phyloP scores from a whole-genome alignment of 306 rosid species.

The Acacia confusa region DNA sequence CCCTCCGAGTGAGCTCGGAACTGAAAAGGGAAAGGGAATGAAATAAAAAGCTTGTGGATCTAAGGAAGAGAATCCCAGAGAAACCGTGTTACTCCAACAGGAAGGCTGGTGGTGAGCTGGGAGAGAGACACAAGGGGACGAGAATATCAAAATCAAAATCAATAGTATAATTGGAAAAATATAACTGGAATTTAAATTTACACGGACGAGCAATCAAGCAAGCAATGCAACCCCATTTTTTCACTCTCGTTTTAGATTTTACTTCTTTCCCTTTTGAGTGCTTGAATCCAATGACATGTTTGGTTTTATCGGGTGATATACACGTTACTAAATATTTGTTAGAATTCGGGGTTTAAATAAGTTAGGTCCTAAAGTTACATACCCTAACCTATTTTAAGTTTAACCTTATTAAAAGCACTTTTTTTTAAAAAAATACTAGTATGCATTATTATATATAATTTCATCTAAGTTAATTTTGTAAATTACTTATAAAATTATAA shows the following conservation, averaged over 20 bases:
- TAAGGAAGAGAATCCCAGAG: constrained; percentile 38
- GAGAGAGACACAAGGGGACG: constrained; percentile 25
- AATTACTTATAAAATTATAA: too few species aligned
- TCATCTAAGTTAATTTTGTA: too few species aligned
- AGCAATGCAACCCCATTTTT: constrained; percentile 15
- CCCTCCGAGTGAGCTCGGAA: background rate
- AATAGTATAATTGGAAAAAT: background rate
- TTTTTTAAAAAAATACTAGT: too few species aligned
- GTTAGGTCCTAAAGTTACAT: too few species aligned
- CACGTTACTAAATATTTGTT: too few species aligned
- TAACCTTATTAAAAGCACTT: too few species aligned
- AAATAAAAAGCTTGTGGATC: constrained; percentile 39
- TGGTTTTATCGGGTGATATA: background rate
- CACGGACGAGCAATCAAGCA: background rate
- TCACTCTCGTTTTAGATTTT: background rate
- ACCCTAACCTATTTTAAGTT: too few species aligned
- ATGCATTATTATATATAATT: too few species aligned
- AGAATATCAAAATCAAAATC: background rate
- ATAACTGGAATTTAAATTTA: background rate
- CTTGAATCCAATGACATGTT: background rate
- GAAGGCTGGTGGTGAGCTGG: constrained; percentile 37
- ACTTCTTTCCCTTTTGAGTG: background rate
- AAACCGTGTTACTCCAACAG: constrained; percentile 39
- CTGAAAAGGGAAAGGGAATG: background rate
- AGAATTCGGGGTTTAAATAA: too few species aligned